phyloP scores from a whole-genome alignment of 106 monocot genomes.

The Amphibolis antarctica region DNA sequence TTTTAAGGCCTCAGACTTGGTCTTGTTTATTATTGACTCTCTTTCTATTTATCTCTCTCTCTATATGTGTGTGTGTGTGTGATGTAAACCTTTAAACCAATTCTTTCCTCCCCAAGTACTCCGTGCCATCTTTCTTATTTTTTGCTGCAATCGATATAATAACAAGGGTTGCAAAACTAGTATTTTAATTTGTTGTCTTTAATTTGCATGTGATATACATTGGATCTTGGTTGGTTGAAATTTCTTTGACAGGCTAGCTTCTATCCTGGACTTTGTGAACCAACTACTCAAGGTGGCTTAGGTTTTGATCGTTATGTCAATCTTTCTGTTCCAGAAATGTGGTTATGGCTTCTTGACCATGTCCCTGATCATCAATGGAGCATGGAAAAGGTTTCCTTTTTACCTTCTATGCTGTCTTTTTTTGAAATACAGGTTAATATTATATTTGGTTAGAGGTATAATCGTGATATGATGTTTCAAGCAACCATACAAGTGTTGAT shows the following conservation, averaged over 20 bases:
- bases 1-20: too few relatives aligned
- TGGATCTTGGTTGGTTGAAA: not conserved
- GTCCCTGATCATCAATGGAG: slow-evolving; percentile 78
- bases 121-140: too few relatives aligned
- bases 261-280: slow-evolving; percentile 96
- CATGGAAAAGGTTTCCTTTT: slow-evolving; percentile 64
- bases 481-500: too few relatives aligned
- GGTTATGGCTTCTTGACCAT: slow-evolving; percentile 80
- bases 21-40: not conserved
- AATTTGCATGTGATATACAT: not conserved
- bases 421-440: too few relatives aligned
- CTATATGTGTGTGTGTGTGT: too few relatives aligned
- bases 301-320: slow-evolving; percentile 93
- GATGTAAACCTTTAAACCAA: too few relatives aligned
- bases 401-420: not conserved
- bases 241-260: slow-evolving; percentile 49
- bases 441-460: not conserved
- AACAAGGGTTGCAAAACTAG: not conserved
- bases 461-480: too few relatives aligned
- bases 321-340: slow-evolving; percentile 76
- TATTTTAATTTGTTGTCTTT: not conserved
- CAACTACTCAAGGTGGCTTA: slow-evolving; percentile 82
- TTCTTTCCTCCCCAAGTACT: too few relatives aligned
- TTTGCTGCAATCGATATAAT: too few relatives aligned
- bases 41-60: not conserved